Base-by-base conservation (phyloP, 2,329 filamentous ascomycete genomes). In the Pestalotiopsis sp. region DNA sequence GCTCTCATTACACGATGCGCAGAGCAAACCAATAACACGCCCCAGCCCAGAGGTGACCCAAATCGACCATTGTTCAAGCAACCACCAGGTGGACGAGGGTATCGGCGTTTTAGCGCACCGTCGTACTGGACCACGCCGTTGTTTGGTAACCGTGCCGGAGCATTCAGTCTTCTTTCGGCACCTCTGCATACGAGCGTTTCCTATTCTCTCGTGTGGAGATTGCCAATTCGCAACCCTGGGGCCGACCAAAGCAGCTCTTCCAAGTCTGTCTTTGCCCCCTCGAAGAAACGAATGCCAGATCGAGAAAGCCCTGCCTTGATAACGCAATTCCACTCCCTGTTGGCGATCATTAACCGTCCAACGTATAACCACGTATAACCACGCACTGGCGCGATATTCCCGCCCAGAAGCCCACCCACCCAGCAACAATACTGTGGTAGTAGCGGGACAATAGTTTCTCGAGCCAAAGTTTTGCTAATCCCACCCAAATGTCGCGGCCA, bases 321-420 rank as follows among this genome's bases (percentile, higher is more conserved):
- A 61, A 67, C 58, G 39, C 49, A 17, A 41, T n/a, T 38, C 58
- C 36, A 52, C 20, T 38, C 68, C 61, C 65, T 65, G 61, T 31
- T 67, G 68, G 56, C 64, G 56, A 67, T 69, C 68, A 69, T 57
- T 60, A 36, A 27, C 45, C 23, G 38, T 66, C 64, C 41, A 25
- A 38, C 20, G 31, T 25, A n/a, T 66, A 14, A 57, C 64, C 14
- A 23, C 61, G 60, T 36, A 36, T 36, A 36, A 36, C 31, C 60
- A n/a, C n/a, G 20, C 61, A 36, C 61, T 64, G 61, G 45, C 45
- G 45, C 45, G 45, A 52, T 17, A 52, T 52, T 17, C 31, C 20
- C 9, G n/a, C 20, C 31, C 23, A 23, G 25, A 60, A 14, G 25
- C 25, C 57, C 25, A 38, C 39, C 20, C 23, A 23, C 39, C n/a